phyloP scores from a whole-genome alignment of 2,329 filamentous ascomycete species.

The Rhinocladiella mackenziei region DNA sequence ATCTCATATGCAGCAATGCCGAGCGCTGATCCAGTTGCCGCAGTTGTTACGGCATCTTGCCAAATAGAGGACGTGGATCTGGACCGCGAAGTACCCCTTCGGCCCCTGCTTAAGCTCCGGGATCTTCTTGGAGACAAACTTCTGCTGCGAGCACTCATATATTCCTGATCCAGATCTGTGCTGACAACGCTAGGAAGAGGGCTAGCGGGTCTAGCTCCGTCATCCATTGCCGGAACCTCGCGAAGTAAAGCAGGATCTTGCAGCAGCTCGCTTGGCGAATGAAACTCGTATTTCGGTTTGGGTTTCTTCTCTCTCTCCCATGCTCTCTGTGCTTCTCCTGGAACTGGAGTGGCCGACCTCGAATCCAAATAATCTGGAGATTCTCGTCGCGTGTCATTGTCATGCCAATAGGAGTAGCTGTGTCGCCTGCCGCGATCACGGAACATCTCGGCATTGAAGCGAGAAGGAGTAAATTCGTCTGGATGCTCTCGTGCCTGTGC shows the following conservation, averaged over 20 bases:
- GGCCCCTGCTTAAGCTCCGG: conserved; percentile 16
- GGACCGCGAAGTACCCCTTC: conserved; percentile 14
- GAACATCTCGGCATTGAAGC: conserved; percentile 22
- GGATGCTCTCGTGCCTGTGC: conserved; percentile 30
- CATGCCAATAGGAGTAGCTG: conserved; percentile 26
- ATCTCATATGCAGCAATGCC: conserved; percentile 6
- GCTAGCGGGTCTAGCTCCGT: conserved; percentile 13
- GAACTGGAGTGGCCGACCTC: conserved; percentile 65
- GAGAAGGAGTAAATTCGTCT: conserved; percentile 21
- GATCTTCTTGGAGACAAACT: conserved; percentile 18
- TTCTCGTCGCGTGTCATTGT: conserved; percentile 12
- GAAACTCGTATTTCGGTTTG: conserved; percentile 44
- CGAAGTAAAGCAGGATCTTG: conserved; percentile 36
- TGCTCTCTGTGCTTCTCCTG: conserved; percentile 45
- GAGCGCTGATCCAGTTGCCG: conserved; percentile 12
- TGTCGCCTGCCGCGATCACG: conserved; percentile 31
- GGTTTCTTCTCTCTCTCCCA: conserved; percentile 33
- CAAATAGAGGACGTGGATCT: conserved; percentile 19
- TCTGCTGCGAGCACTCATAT: conserved; percentile 29
- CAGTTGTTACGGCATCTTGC: conserved; percentile 17
- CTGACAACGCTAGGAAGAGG: conserved; percentile 28
- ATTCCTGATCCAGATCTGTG: conserved; percentile 25
- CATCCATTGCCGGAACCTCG: conserved; percentile 23
- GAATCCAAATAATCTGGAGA: conserved; percentile 55
- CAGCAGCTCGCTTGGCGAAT: conserved; percentile 45